These are phyloP conservation scores for Candida nitratophila DNA, from an alignment of 805 yeast genomes.

Conservation along the genomic window DNA sequence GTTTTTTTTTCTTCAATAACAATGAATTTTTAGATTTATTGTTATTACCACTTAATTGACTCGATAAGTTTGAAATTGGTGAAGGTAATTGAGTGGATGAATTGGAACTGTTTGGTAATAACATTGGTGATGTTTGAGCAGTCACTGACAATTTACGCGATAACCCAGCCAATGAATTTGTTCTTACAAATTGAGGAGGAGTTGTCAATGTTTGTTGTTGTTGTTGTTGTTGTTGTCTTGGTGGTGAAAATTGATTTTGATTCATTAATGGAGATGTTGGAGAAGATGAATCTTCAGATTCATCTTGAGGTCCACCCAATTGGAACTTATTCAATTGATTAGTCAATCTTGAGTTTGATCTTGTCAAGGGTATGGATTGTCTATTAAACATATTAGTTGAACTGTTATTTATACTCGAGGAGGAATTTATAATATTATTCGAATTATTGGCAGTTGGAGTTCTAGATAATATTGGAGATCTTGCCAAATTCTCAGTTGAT, in stretches of 20 bases:
- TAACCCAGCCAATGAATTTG: constrained; percentile 19
- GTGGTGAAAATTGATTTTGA: constrained; percentile 5
- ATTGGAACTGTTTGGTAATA: not conserved
- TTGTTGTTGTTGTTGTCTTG: constrained; percentile 4
- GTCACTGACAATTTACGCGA: constrained; percentile 15
- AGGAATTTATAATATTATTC: not conserved
- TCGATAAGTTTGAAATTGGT: too few relatives aligned
- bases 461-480: constrained; percentile 9
- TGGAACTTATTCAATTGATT: not conserved
- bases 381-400: not conserved
- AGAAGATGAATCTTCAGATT: not conserved
- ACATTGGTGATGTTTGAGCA: constrained; percentile 7
- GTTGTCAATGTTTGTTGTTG: constrained; percentile 4
- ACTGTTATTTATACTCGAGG: not conserved
- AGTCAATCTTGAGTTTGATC: not conserved
- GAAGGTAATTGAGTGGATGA: too few relatives aligned
- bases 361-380: not conserved
- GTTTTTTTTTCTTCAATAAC: not conserved
- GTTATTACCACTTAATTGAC: not conserved
- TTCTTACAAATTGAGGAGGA: constrained; percentile 11
- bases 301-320: not conserved
- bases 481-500: not conserved
- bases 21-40: not conserved
- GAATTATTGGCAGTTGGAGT: not conserved
- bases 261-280: constrained; percentile 4